phyloP scores from a whole-genome alignment of 768 basidiomycete genomes.

The Cubamyces lactineus region DNA sequence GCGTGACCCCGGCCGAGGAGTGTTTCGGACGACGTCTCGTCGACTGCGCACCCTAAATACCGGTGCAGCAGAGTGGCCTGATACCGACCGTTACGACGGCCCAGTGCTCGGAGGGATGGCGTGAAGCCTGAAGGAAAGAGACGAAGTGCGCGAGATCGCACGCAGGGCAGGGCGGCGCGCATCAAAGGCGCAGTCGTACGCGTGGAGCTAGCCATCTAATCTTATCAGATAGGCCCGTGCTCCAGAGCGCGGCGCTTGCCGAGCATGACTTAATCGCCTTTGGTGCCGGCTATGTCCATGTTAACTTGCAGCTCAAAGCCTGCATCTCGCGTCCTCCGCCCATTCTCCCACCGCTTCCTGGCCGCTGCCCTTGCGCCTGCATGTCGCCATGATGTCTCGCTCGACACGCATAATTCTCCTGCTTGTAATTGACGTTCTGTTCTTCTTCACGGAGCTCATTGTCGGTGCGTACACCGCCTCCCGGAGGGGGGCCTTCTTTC shows the following conservation, averaged over 20 bases:
- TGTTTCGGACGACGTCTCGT: not conserved
- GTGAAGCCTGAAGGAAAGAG: not conserved
- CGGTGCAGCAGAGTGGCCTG: not conserved
- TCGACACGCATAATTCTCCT: constrained; percentile 75
- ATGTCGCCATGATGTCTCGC: constrained; percentile 54
- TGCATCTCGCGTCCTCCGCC: constrained; percentile 5
- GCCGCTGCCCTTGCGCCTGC: constrained; percentile 11
- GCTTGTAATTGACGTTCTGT: constrained; percentile 81
- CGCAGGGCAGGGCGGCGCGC: too few species aligned
- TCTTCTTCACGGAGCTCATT: constrained; percentile 86
- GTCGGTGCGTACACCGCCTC: constrained; percentile 53
- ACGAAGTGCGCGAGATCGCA: not conserved
- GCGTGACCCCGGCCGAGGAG: not conserved
- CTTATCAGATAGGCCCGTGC: constrained; percentile 19
- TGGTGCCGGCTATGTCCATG: not conserved
- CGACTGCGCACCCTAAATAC: not conserved
- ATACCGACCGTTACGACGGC: not conserved
- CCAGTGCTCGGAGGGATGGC: not conserved
- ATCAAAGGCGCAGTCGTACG: not conserved
- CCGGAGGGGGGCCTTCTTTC: constrained; percentile 10
- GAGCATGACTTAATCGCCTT: constrained; percentile 16
- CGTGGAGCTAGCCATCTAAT: constrained; percentile 11
- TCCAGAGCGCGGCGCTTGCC: constrained; percentile 3
- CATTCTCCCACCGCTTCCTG: constrained; percentile 12
- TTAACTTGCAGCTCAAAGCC: not conserved